phyloP scores from a whole-genome alignment of 2,329 filamentous ascomycete species.

The Curvularia hawaiiensis region DNA sequence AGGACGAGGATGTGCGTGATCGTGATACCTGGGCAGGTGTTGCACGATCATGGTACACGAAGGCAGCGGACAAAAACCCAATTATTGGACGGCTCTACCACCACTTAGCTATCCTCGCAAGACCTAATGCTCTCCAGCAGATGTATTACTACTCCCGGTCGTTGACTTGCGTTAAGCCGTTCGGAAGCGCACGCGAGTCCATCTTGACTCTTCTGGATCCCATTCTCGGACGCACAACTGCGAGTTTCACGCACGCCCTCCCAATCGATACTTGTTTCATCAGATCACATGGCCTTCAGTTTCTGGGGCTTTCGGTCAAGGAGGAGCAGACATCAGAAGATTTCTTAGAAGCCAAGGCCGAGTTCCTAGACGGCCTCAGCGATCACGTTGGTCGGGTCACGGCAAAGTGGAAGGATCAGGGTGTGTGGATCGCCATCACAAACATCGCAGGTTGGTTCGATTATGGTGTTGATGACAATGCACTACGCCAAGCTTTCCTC shows the following conservation, averaged over 20 bases:
- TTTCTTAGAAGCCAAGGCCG: constrained; percentile 52
- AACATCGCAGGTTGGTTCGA: constrained; percentile 60
- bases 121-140: constrained; percentile 72
- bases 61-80: constrained; percentile 77
- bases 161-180: constrained; percentile 70
- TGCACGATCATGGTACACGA: constrained; percentile 78
- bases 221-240: constrained; percentile 47
- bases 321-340: constrained; percentile 39
- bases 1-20: constrained; percentile 77
- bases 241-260: constrained; percentile 41
- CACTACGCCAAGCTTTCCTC: constrained; percentile 39
- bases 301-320: constrained; percentile 54
- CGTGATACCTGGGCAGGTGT: constrained; percentile 83
- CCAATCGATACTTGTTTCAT: constrained; percentile 66
- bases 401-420: constrained; percentile 61
- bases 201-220: constrained; percentile 71
- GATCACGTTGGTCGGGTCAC: constrained; percentile 60
- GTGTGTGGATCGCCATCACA: constrained; percentile 63
- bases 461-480: constrained; percentile 56
- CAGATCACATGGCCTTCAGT: constrained; percentile 67
- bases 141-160: constrained; percentile 75
- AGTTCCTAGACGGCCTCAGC: constrained; percentile 62
- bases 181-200: constrained; percentile 69
- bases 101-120: constrained; percentile 79
- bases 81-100: constrained; percentile 82